Base-by-base conservation (phyloP, 1,139 yeast species). In the Lodderomyces pseudojiufengensis region DNA sequence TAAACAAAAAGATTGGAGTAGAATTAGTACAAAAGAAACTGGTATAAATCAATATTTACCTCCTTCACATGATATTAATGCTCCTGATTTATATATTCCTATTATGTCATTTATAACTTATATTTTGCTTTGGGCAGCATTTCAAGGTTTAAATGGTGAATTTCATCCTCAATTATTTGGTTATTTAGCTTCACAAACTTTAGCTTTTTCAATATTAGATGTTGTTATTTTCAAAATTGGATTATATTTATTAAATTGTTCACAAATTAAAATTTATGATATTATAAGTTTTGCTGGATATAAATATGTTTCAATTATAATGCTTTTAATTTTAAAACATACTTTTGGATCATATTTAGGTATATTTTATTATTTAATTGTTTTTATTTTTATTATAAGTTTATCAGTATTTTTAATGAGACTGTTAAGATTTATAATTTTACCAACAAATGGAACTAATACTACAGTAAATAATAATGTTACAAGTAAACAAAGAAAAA, bases 71-170 rank as follows among this genome's bases (percentile, higher is more conserved):
- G 98, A 94, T 56, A 71, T 84, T 43, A 94, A 94, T 55, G 95
- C 97, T 0, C 98, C 98, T 2, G 99, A 94, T 59, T 76, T 92
- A 69, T 94, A 94, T 59, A 86, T 94, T 39, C 99, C 99, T 4
- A 63, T 85, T 45, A 88, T 90, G 96, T 86, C 97, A 2, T 78
- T 84, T 51, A 80, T 88, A 36, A 88, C 98, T 1, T 92, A 90
- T 54, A 82, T 92, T 38, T 64, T 94, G 43, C 70, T 87, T 31
- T 81, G 94, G 76, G 92, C 96, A 4, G 74, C 85, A 21, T 73
- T 85, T 50, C 87, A 87, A 42, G 99, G 99, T 10, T 63, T 92
- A 38, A 77, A 80, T 40, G 97, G 96, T 14, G 83, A 82, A 27
- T 94, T 92, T 66, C 96, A 90, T 52, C 98, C 98, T 0, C 92